Base-by-base conservation (phyloP, 2,329 filamentous ascomycete species). In the Trichoderma citrinoviride region DNA sequence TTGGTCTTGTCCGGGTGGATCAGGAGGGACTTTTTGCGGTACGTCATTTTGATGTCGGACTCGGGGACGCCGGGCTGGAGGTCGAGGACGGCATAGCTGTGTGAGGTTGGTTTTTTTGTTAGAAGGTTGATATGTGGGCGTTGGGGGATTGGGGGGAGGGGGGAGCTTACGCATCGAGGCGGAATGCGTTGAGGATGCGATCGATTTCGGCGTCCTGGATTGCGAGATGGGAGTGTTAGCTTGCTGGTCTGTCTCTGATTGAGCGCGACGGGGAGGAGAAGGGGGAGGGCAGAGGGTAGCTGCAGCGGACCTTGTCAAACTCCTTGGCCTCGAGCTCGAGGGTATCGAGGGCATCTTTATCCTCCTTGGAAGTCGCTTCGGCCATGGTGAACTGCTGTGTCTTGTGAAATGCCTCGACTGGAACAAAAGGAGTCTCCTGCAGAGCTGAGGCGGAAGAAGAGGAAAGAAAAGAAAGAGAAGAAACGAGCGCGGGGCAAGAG, bases 1-100 rank as follows among this genome's bases (percentile, higher is more conserved):
- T 88, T 88, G 64, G 95, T 97, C 78, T 99, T 99, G 82, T 99
- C 95, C 7, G 95, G 95, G 81, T 99, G 95, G 81, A 99, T 98
- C 55, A 99, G 88, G 65, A 99, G 89, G n/a, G 95, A 99, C 79
- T 97, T 98, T 73, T 92, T 93, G 82, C 95, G 93, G 81, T 98
- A 99, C 70, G 87, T 86, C 71, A 89, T 82, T 80, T 97, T 98
- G 83, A 99, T 98, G 80, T 98, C 95, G 66, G 92, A 93, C 72
- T 98, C 94, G 64, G 95, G 88, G 21, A 98, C 92, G 74, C 95
- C 95, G 3, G 95, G 95, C 76, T 97, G 93, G 52, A 99, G 90
- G 77, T 96, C 95, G 52, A 99, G 89, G 55, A 99, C 92, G 57
- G 94, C 92, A 77, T 99, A 99, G 71, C 89, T 91, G 67, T 33